phyloP scores from a whole-genome alignment of 2,329 filamentous ascomycete species.

The Sclerotinia glacialis region DNA sequence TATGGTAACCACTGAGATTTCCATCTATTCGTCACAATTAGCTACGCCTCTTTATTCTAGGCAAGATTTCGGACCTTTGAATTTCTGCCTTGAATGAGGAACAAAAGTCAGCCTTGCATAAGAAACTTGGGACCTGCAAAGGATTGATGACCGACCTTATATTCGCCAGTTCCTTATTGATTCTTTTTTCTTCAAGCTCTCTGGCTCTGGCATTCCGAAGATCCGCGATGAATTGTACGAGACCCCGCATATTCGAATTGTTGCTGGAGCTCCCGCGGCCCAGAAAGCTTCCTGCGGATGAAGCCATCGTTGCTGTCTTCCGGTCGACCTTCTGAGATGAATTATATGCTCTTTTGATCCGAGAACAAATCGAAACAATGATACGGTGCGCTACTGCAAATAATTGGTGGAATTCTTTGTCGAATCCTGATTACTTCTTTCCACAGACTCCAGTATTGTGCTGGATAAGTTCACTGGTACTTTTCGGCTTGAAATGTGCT shows the following conservation, averaged over 20 bases:
- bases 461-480: constrained; percentile 14
- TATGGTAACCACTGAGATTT: constrained; percentile 91
- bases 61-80: constrained; percentile 61
- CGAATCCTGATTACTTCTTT: not conserved
- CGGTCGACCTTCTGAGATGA: not conserved
- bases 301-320: constrained; percentile 32
- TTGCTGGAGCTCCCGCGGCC: constrained; percentile 60
- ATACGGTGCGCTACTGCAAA: not conserved
- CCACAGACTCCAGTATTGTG: constrained; percentile 1
- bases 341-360: not conserved
- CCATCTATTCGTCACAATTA: constrained; percentile 56
- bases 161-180: constrained; percentile 99
- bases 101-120: constrained; percentile 30
- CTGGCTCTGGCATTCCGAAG: constrained; percentile 90
- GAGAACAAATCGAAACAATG: not conserved
- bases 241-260: constrained; percentile 70
- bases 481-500: constrained; percentile 13
- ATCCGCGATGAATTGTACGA: constrained; percentile 98
- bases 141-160: constrained; percentile 61
- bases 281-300: constrained; percentile 54
- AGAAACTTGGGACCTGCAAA: constrained; percentile 18
- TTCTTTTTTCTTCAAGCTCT: constrained; percentile 96
- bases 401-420: not conserved
- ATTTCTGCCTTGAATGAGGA: constrained; percentile 68
- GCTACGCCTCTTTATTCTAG: constrained; percentile 20